Evolutionary conservation across 2,329 filamentous ascomycete genomes (phyloP), one percentile per base, ranked within the genome.

Genomic region (Venturia nashicola): DNA sequence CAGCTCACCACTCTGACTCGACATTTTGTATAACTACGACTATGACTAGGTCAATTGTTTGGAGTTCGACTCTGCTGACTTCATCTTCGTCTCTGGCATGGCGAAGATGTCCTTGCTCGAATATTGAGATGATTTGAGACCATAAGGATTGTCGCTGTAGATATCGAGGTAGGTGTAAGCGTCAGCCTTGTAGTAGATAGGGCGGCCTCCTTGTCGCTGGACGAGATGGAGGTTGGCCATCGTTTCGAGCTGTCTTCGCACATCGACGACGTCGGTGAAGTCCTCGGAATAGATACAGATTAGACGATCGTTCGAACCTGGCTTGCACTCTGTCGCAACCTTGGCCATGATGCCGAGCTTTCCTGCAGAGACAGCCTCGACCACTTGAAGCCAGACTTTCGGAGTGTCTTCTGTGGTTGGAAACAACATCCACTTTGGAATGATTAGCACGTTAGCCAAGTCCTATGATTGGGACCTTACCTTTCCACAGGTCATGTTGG

Each of bases 281-380:
- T 96, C 85, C 51, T 78, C 77, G 5, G 90, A 95, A 73, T 95
- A 95, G 8, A 95, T 78, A 68, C 88, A 92, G 34, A 95, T 84
- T 51, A 94, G 74, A 23, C 85, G 80, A 32, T 75, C 70, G 6
- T 75, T 71, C 23, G 27, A 34, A n/a, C 51, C 51, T n/a, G 74
- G 0, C 73, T 73, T 6, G 66, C 73, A 68, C 75, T 67, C n/a
- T 1, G 88, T 84, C 0, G 86, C 84, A 14, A 92, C 87, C 74
- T 94, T 95, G 11, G 90, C 88, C 1, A 78, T 81, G 46, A 85
- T 82, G 0, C 91, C 91, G 2, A 96, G 80, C 67, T 88, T 81
- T 65, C 87, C 86, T 39, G 83, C 81, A 14, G 83, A 82, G 0
- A 89, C 89, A 2, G 84, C 88, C 61, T 79, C 80, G 5, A 86